Percentiles rank a stretch among this genome's conserved stretches.
Evolutionary conservation across 129 eudicot species (phyloP).

Genomic region (Scalesia atractyloides): DNA sequence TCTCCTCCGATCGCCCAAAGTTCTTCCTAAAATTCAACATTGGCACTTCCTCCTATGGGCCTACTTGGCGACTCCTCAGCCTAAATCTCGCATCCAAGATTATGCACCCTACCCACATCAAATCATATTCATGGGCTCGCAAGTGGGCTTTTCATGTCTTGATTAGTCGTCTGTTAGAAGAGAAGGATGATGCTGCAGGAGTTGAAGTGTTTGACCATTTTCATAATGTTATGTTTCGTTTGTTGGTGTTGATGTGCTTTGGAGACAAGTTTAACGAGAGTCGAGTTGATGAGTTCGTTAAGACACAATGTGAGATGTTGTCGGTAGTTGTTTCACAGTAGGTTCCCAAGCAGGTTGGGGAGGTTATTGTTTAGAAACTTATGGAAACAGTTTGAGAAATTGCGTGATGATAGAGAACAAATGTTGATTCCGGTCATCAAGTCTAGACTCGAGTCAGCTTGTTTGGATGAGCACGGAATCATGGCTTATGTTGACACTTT

Average conservation of each 20-base stretch:
- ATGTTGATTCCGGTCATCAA: conserved; percentile 19
- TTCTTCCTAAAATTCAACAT: conserved; percentile 5
- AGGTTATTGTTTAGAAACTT: conserved; percentile 22
- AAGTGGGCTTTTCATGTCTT: background rate
- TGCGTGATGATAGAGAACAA: background rate
- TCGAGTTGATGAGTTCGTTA: conserved; percentile 23
- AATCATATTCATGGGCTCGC: background rate
- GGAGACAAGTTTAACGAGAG: conserved; percentile 31
- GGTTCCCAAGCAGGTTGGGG: conserved; percentile 17
- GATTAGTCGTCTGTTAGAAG: background rate
- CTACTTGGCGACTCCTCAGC: conserved; percentile 21
- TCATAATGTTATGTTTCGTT: conserved; percentile 20
- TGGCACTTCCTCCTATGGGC: conserved; percentile 15
- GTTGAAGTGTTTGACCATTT: conserved; percentile 10
- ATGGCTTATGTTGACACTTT: conserved; percentile 64
- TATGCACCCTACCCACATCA: background rate
- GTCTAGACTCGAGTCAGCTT: conserved; percentile 3
- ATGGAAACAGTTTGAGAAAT: conserved; percentile 20
- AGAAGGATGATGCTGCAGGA: background rate
- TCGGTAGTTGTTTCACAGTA: background rate
- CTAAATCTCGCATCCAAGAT: conserved; percentile 12
- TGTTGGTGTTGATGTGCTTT: conserved; percentile 35
- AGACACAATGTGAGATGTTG: conserved; percentile 14
- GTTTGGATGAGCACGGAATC: background rate
- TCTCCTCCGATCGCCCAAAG: conserved; percentile 24